phyloP scores from a whole-genome alignment of 2,329 filamentous ascomycete genomes.

The Pestalotiopsis sp. region DNA sequence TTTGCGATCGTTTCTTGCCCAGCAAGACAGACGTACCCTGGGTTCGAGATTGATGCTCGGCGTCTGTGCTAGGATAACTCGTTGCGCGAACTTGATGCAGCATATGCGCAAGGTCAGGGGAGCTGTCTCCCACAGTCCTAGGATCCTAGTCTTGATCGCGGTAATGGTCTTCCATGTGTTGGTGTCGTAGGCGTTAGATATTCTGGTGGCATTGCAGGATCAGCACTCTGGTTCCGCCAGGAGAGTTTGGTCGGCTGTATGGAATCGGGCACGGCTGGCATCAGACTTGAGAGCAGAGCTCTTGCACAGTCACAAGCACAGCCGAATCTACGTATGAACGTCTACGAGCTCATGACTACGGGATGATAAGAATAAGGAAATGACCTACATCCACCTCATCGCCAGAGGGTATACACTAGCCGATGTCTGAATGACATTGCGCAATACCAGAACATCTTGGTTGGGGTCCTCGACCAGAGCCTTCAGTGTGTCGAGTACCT shows the following conservation, averaged over 20 bases:
- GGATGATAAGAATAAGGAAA: conserved; percentile 13
- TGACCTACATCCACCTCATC: conserved; percentile 90
- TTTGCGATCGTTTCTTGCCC: neutral
- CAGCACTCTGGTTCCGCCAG: conserved; percentile 16
- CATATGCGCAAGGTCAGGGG: conserved; percentile 79
- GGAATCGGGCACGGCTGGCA: conserved; percentile 10
- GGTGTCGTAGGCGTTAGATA: conserved; percentile 81
- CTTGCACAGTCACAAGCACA: conserved; percentile 21
- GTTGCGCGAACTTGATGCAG: conserved; percentile 96
- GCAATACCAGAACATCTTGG: conserved; percentile 79
- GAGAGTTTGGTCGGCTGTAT: conserved; percentile 11
- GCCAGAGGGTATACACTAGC: conserved; percentile 92
- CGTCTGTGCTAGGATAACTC: conserved; percentile 89
- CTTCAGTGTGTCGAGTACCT: conserved; percentile 77
- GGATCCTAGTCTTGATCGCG: conserved; percentile 84
- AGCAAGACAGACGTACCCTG: conserved; percentile 60
- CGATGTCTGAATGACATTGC: conserved; percentile 83
- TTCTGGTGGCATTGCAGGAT: conserved; percentile 56
- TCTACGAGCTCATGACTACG: conserved; percentile 24
- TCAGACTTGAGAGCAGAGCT: conserved; percentile 15
- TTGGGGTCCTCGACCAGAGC: conserved; percentile 69
- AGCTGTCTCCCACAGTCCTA: conserved; percentile 84
- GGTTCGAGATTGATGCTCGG: conserved; percentile 80
- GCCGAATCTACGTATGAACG: conserved; percentile 24
- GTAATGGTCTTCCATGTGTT: conserved; percentile 86